Conservation (phyloP, 2,329 filamentous ascomycete species). For the Dactylellina cionopaga region DNA sequence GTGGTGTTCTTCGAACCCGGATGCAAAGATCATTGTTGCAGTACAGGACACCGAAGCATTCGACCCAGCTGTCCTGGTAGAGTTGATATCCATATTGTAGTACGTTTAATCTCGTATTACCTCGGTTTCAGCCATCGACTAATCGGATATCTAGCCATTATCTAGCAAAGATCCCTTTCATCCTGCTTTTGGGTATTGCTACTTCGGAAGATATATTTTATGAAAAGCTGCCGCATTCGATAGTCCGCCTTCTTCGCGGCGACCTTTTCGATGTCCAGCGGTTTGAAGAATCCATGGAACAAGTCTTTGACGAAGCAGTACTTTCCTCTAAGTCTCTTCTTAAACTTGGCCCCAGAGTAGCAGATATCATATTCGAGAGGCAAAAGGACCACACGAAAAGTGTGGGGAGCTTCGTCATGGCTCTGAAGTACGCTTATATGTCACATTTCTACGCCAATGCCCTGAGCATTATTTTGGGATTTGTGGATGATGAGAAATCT, state of each 20-base stretch:
- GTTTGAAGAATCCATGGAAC: conserved; percentile 75
- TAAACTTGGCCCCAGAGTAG: conserved; percentile 72
- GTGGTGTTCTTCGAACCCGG: conserved; percentile 65
- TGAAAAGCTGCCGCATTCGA: conserved; percentile 75
- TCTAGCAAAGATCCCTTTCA: conserved; percentile 79
- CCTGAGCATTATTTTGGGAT: conserved; percentile 71
- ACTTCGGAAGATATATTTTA: conserved; percentile 84
- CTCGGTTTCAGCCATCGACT: conserved; percentile 12
- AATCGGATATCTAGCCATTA: conserved; percentile 66
- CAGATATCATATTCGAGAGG: conserved; percentile 73
- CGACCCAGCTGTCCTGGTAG: conserved; percentile 75
- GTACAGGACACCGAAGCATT: conserved; percentile 87
- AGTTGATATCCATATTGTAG: conserved; percentile 75
- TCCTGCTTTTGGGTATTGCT: conserved; percentile 80
- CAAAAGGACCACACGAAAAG: conserved; percentile 82
- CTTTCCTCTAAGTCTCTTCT: conserved; percentile 69
- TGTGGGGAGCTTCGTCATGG: conserved; percentile 55
- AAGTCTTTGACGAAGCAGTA: conserved; percentile 74
- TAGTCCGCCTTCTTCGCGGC: conserved; percentile 74
- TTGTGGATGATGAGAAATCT: conserved; percentile 58
- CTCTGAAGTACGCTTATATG: conserved; percentile 79
- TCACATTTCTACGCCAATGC: conserved; percentile 84
- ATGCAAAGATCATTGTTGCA: conserved; percentile 73
- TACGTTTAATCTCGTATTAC: conserved; percentile 60
- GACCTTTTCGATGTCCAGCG: conserved; percentile 81